These are phyloP conservation scores for Tricharina praecox DNA, from an alignment of 495 filamentous ascomycete species.

Conservation along the genomic window DNA sequence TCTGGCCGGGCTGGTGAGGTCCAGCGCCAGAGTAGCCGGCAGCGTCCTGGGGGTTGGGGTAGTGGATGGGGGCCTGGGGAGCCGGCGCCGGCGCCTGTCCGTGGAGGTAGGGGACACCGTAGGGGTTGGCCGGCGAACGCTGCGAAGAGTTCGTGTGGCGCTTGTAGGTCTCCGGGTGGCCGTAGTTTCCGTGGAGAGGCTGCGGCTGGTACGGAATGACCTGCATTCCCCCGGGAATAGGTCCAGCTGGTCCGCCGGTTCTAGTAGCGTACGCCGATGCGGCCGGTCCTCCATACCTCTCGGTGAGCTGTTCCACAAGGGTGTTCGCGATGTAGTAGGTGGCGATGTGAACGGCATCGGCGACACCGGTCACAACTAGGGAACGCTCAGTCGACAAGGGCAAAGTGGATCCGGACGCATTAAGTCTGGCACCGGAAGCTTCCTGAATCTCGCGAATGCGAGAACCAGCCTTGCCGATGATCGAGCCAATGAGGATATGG, in stretches of 20 bases:
- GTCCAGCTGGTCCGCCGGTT: conserved; percentile 79
- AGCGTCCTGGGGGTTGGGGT: conserved; percentile 48
- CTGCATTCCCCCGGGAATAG: conserved; percentile 91
- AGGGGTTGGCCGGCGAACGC: conserved; percentile 41
- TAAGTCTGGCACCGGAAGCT: conserved; percentile 85
- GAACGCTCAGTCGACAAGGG: conserved; percentile 90
- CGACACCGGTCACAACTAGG: conserved; percentile 80
- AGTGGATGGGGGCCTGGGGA: conserved; percentile 57
- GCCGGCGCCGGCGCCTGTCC: conserved; percentile 43
- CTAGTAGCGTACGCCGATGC: conserved; percentile 93
- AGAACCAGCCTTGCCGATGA: conserved; percentile 90
- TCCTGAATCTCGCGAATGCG: conserved; percentile 98
- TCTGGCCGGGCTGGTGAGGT: conserved; percentile 55
- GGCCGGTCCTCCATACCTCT: conserved; percentile 86
- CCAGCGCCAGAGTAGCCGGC: conserved; percentile 53
- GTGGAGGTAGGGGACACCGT: conserved; percentile 55
- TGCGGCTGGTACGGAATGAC: conserved; percentile 92
- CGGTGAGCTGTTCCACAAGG: conserved; percentile 85
- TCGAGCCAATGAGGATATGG: conserved; percentile 92
- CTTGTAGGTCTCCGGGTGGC: conserved; percentile 73
- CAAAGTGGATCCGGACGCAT: conserved; percentile 86
- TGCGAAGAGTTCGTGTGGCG: conserved; percentile 53
- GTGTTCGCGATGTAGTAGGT: conserved; percentile 97
- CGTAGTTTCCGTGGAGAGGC: conserved; percentile 77
- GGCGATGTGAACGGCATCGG: conserved; percentile 92